Evolutionary conservation across 2,329 filamentous ascomycete species (phyloP).

Genomic region (Colletotrichum cuscutae): DNA sequence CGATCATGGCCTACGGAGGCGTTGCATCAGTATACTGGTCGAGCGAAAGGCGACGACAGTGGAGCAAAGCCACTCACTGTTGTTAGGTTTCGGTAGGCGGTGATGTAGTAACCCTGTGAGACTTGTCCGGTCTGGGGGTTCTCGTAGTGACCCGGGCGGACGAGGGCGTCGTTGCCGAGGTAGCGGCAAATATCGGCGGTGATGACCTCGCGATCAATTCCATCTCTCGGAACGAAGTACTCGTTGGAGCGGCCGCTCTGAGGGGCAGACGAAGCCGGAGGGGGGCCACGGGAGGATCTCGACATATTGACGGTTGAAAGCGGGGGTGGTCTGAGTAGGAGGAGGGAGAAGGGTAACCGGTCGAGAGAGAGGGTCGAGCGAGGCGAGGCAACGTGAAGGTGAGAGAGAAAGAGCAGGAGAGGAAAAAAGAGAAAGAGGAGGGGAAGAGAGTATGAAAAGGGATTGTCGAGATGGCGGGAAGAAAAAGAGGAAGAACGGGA

Average conservation of each 20-base stretch:
- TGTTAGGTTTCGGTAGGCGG: slow-evolving; percentile 81
- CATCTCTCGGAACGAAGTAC: slow-evolving; percentile 83
- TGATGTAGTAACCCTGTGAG: slow-evolving; percentile 80
- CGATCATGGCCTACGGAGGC: slow-evolving; percentile 68
- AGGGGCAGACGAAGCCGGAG: slow-evolving; percentile 44
- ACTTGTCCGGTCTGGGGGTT: slow-evolving; percentile 67
- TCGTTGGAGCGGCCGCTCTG: slow-evolving; percentile 72
- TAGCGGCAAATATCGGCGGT: slow-evolving; percentile 87
- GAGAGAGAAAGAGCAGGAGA: slow-evolving; percentile 35
- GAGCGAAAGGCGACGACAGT: not conserved
- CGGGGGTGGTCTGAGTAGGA: slow-evolving; percentile 27
- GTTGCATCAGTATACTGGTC: not conserved
- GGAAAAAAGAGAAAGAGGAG: slow-evolving; percentile 37
- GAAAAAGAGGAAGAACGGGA: slow-evolving; percentile 42
- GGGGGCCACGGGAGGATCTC: slow-evolving; percentile 51
- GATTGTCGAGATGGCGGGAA: slow-evolving; percentile 43
- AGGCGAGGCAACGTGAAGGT: slow-evolving; percentile 3
- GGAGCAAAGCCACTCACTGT: slow-evolving; percentile 64
- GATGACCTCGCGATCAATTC: slow-evolving; percentile 86
- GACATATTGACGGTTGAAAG: slow-evolving; percentile 47
- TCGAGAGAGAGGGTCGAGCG: slow-evolving; percentile 32
- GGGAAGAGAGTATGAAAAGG: slow-evolving; percentile 39
- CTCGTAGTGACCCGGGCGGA: slow-evolving; percentile 79
- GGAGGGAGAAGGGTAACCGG: slow-evolving; percentile 26
- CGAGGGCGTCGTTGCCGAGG: slow-evolving; percentile 83